A percentile compares a stretch with the other conserved stretches of the same genome.
phyloP scores from a whole-genome alignment of 371 early-diverging fungal species.

The Mucor irregularis region DNA sequence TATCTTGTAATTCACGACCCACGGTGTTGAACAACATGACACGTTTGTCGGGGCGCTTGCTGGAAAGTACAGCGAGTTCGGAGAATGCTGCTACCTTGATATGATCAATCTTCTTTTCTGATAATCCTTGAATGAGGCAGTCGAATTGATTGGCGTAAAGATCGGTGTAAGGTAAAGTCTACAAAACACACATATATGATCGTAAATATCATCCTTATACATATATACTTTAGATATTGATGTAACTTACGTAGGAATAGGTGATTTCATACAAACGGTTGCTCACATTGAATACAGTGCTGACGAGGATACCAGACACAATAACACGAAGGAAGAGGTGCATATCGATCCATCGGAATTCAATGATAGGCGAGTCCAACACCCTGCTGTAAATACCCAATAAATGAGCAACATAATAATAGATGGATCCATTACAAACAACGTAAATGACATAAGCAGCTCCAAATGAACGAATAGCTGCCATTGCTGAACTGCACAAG shows the following conservation, averaged over 20 bases:
- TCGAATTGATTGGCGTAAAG: conserved; percentile 17
- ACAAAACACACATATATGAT: not conserved
- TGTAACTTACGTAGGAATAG: conserved; percentile 17
- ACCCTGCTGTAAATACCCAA: conserved; percentile 35
- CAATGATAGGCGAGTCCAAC: conserved; percentile 41
- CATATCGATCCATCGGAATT: conserved; percentile 46
- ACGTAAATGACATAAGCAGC: conserved; percentile 24
- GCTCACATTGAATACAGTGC: conserved; percentile 36
- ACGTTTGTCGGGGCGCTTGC: conserved; percentile 34
- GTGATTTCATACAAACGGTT: conserved; percentile 48
- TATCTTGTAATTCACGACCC: conserved; percentile 28
- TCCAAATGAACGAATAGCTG: conserved; percentile 20
- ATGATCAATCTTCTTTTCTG: conserved; percentile 7
- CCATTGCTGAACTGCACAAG: conserved; percentile 11
- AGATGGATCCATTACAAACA: conserved; percentile 30
- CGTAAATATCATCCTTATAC: not conserved
- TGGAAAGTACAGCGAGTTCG: conserved; percentile 44
- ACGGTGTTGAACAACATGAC: conserved; percentile 35
- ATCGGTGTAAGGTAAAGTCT: conserved; percentile 6
- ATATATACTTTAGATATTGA: not conserved
- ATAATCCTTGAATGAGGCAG: conserved; percentile 12
- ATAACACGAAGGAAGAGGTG: conserved; percentile 42
- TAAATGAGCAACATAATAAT: conserved; percentile 28
- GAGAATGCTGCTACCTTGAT: conserved; percentile 44
- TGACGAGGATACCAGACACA: conserved; percentile 36